Percentiles rank a stretch among this genome's conserved stretches.
These are phyloP conservation scores for Pulveroboletus sp. DNA, from an alignment of 768 basidiomycete genomes.

Conservation along the genomic window DNA sequence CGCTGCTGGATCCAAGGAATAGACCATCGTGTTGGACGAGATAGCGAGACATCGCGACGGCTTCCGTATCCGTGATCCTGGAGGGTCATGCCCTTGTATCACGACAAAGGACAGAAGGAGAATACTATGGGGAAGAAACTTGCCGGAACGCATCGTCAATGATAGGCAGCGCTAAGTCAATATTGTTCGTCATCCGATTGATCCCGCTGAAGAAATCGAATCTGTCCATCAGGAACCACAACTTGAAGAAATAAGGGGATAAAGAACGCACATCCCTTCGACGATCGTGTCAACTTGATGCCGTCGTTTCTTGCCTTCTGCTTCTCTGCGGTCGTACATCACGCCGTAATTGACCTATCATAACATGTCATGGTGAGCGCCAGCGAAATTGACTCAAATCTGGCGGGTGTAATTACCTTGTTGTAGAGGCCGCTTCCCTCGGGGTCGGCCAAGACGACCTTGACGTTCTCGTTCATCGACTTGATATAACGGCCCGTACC, in stretches of 20 bases:
- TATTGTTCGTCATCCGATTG: slow-evolving; percentile 89
- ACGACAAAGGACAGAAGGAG: too few relatives aligned
- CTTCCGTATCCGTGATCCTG: slow-evolving; percentile 93
- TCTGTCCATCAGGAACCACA: not conserved
- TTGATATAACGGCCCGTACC: slow-evolving; percentile 82
- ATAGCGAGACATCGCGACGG: slow-evolving; percentile 93
- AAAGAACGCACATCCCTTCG: slow-evolving; percentile 70
- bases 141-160: slow-evolving; percentile 84
- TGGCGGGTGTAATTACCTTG: slow-evolving; percentile 59
- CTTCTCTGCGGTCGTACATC: slow-evolving; percentile 92
- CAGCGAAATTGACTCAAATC: not conserved
- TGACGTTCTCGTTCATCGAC: slow-evolving; percentile 59
- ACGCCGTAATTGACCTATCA: slow-evolving; percentile 82
- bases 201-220: slow-evolving; percentile 86
- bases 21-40: slow-evolving; percentile 88
- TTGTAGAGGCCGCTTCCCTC: slow-evolving; percentile 95
- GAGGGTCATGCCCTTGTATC: not conserved
- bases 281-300: slow-evolving; percentile 96
- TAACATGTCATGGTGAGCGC: not conserved
- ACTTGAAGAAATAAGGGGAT: not conserved
- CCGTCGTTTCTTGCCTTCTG: slow-evolving; percentile 88
- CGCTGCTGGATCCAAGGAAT: slow-evolving; percentile 94
- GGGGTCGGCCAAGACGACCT: slow-evolving; percentile 83
- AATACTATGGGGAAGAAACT: not conserved
- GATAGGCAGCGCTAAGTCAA: slow-evolving; percentile 78